Percentiles rank a stretch among this genome's conserved stretches.
Evolutionary conservation across 768 basidiomycete genomes (phyloP).

Genomic region (Lactifluus volemus): DNA sequence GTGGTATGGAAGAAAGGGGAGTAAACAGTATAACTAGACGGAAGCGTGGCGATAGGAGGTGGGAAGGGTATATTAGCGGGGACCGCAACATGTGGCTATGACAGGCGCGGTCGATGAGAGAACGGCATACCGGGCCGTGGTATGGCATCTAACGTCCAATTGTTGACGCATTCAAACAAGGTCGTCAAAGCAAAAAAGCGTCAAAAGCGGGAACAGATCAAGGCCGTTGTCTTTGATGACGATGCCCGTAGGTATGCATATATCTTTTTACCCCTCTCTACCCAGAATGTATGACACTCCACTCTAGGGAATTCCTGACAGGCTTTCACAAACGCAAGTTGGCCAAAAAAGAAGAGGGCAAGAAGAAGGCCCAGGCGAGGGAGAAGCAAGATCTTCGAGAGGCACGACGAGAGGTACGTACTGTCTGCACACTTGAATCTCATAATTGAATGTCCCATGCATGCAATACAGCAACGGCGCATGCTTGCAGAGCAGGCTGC

Average conservation of each 20-base stretch:
- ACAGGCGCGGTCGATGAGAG: too few relatives aligned
- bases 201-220: slow-evolving; percentile 57
- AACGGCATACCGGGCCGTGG: not conserved
- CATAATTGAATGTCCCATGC: slow-evolving; percentile 15
- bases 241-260: slow-evolving; percentile 46
- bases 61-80: too few relatives aligned
- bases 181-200: slow-evolving; percentile 61
- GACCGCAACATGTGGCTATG: too few relatives aligned
- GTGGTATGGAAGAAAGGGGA: too few relatives aligned
- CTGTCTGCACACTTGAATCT: not conserved
- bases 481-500: slow-evolving; percentile 68
- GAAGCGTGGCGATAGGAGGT: too few relatives aligned
- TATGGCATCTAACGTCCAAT: slow-evolving; percentile 37
- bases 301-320: slow-evolving; percentile 73
- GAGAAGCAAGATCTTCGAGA: slow-evolving; percentile 72
- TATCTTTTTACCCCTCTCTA: not conserved
- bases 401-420: slow-evolving; percentile 64
- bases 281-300: not conserved
- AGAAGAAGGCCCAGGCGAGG: slow-evolving; percentile 62
- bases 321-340: slow-evolving; percentile 92
- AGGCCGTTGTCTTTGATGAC: slow-evolving; percentile 82
- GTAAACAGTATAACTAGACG: too few relatives aligned
- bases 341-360: slow-evolving; percentile 68
- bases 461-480: slow-evolving; percentile 55
- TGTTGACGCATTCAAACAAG: slow-evolving; percentile 55